Percentiles rank a stretch among this genome's conserved stretches.
Evolutionary conservation across 495 filamentous ascomycete species (phyloP).

Genomic region (Neurospora sublineolata): DNA sequence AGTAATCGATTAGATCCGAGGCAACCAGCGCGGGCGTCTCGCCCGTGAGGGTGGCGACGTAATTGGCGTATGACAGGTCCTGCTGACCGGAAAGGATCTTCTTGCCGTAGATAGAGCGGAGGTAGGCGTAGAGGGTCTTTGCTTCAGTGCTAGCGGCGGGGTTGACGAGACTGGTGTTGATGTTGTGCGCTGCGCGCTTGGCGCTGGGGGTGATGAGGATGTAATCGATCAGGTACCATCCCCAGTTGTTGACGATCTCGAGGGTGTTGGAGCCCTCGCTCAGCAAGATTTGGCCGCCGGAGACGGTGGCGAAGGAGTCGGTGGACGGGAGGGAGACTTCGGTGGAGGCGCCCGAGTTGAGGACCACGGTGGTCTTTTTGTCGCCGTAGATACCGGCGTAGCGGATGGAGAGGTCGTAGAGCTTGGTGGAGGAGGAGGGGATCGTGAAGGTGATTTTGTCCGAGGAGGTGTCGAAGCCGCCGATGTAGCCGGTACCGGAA

Average conservation of each 20-base stretch:
- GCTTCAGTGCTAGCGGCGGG: conserved; percentile 14
- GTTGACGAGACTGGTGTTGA: conserved; percentile 22
- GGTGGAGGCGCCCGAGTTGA: conserved; percentile 26
- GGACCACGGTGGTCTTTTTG: conserved; percentile 28
- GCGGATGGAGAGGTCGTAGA: conserved; percentile 31
- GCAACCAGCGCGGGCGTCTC: conserved; percentile 36
- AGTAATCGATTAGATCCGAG: conserved; percentile 38
- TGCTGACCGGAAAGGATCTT: conserved; percentile 39
- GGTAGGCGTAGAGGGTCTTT: conserved; percentile 22
- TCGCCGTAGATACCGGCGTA: conserved; percentile 32
- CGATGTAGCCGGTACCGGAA: conserved; percentile 32
- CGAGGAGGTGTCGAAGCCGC: conserved; percentile 24
- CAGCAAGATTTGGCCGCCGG: conserved; percentile 32
- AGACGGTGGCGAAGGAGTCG: conserved; percentile 15
- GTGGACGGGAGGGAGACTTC: conserved; percentile 27
- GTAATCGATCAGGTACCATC: conserved; percentile 35
- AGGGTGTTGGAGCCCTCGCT: conserved; percentile 32
- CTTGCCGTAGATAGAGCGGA: conserved; percentile 33
- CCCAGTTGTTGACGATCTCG: conserved; percentile 36
- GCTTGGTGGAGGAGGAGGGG: conserved; percentile 13
- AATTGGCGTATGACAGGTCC: conserved; percentile 25
- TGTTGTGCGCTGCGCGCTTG: conserved; percentile 25
- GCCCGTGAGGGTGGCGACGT: conserved; percentile 28
- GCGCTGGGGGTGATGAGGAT: conserved; percentile 26
- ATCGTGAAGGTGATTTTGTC: conserved; percentile 33